Conservation (phyloP, 73 alveolate species). For the Paramecium sexaurelia region DNA sequence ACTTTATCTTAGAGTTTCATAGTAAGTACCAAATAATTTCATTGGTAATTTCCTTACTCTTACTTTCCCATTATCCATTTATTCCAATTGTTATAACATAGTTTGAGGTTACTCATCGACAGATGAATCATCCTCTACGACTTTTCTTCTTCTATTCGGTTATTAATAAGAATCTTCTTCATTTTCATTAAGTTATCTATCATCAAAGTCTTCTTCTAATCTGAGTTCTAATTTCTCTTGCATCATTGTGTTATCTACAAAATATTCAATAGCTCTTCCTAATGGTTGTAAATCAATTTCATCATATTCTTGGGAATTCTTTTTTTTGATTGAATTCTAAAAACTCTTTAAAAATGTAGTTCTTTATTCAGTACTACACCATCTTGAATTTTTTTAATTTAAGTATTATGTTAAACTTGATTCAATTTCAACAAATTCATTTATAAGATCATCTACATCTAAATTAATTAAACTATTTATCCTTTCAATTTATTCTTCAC, state of each 20-base stretch:
- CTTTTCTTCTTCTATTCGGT: slow-evolving; percentile 39
- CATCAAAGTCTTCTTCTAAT: slow-evolving; percentile 38
- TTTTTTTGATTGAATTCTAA: neutral
- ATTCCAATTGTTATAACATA: slow-evolving; percentile 24
- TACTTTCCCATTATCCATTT: slow-evolving; percentile 26
- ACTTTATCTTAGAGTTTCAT: neutral
- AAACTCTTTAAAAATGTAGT: neutral
- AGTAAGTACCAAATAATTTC: slow-evolving; percentile 57
- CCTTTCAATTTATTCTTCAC: slow-evolving; percentile 10
- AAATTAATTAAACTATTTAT: neutral
- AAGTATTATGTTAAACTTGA: slow-evolving; percentile 24
- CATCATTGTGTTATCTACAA: slow-evolving; percentile 57
- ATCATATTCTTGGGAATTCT: neutral
- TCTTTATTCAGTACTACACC: slow-evolving; percentile 50
- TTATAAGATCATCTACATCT: neutral
- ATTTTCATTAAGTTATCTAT: neutral
- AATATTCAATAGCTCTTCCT: slow-evolving; percentile 24
- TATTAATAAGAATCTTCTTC: slow-evolving; percentile 26
- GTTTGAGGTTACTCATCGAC: slow-evolving; percentile 27
- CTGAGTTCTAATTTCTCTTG: slow-evolving; percentile 47
- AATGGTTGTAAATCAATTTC: neutral
- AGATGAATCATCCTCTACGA: slow-evolving; percentile 58
- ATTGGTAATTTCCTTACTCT: slow-evolving; percentile 55
- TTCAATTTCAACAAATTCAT: slow-evolving; percentile 20
- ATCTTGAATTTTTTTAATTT: slow-evolving; percentile 30